Conservation (phyloP, 2,329 filamentous ascomycete genomes). For the Canariomyces notabilis region DNA sequence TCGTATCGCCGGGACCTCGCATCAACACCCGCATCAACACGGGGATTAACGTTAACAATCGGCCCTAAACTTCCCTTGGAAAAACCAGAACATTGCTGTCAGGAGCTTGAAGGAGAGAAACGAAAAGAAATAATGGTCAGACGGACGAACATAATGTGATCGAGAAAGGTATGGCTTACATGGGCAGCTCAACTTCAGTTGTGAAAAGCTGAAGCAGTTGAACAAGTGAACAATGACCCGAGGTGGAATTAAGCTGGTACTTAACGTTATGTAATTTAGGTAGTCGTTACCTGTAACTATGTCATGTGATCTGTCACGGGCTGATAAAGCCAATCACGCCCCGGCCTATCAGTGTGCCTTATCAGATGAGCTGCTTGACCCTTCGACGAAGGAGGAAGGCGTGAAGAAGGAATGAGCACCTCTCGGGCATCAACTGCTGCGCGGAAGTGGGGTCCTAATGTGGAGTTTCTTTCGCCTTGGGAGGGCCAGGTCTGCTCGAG, state of each 20-base stretch:
- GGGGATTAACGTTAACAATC: too few relatives aligned
- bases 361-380: constrained; percentile 15
- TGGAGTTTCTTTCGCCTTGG: constrained; percentile 22
- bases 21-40: too few relatives aligned
- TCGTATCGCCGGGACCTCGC: constrained; percentile 1
- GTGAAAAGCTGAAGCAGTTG: too few relatives aligned
- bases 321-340: constrained; percentile 5
- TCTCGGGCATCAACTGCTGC: constrained; percentile 11
- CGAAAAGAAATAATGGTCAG: background rate
- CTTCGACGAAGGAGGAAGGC: constrained; percentile 25
- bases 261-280: too few relatives aligned
- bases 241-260: too few relatives aligned
- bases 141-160: too few relatives aligned
- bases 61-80: background rate
- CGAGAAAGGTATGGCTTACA: too few relatives aligned
- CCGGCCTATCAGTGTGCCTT: constrained; percentile 5
- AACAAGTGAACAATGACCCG: too few relatives aligned
- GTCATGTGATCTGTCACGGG: constrained; percentile 12
- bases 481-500: constrained; percentile 20
- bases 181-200: too few relatives aligned
- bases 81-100: background rate
- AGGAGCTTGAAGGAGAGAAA: background rate
- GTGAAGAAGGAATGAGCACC: constrained; percentile 13
- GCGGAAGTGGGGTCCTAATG: constrained; percentile 19
- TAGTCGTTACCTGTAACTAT: too few relatives aligned